A percentile compares a stretch with the other conserved stretches of the same genome.
Conservation (phyloP, 2,329 filamentous ascomycete species). For the Periglandula ipomoeae region DNA sequence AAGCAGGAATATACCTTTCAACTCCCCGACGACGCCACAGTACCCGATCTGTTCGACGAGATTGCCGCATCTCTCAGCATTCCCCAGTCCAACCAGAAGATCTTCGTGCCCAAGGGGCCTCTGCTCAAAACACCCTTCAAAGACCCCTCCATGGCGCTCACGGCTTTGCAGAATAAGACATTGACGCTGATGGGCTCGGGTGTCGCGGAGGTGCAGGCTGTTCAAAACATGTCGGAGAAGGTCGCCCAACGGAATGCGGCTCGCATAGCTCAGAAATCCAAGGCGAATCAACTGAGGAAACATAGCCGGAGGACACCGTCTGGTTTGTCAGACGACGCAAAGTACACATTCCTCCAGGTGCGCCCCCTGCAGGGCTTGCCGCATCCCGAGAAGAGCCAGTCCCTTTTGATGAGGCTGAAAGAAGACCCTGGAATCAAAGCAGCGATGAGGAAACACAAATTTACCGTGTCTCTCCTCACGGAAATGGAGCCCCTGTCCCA, state of each 20-base stretch:
- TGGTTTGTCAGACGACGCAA: constrained; percentile 39
- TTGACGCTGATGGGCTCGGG: constrained; percentile 58
- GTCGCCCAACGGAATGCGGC: constrained; percentile 39
- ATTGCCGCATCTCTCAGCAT: constrained; percentile 50
- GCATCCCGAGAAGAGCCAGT: constrained; percentile 58
- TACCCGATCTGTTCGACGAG: constrained; percentile 49
- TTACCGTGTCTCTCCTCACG: constrained; percentile 75
- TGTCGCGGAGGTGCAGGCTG: constrained; percentile 46
- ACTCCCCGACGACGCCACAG: constrained; percentile 36
- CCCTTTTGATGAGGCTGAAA: constrained; percentile 66
- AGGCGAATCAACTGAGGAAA: constrained; percentile 14
- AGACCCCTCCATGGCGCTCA: constrained; percentile 41
- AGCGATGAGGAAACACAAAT: constrained; percentile 76
- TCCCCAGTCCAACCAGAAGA: constrained; percentile 56
- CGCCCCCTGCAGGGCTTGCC: constrained; percentile 71
- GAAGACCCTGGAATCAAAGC: constrained; percentile 78
- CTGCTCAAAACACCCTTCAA: constrained; percentile 57
- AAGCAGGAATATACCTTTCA: constrained; percentile 34
- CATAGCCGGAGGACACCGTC: not conserved
- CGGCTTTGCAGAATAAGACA: constrained; percentile 44
- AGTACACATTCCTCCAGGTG: constrained; percentile 75
- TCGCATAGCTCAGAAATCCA: constrained; percentile 23
- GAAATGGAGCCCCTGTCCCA: constrained; percentile 90
- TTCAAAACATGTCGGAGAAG: constrained; percentile 39
- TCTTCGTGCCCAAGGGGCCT: constrained; percentile 56